Evolutionary conservation across 2,329 filamentous ascomycete genomes (phyloP).

Genomic region (Ascochyta fabae): DNA sequence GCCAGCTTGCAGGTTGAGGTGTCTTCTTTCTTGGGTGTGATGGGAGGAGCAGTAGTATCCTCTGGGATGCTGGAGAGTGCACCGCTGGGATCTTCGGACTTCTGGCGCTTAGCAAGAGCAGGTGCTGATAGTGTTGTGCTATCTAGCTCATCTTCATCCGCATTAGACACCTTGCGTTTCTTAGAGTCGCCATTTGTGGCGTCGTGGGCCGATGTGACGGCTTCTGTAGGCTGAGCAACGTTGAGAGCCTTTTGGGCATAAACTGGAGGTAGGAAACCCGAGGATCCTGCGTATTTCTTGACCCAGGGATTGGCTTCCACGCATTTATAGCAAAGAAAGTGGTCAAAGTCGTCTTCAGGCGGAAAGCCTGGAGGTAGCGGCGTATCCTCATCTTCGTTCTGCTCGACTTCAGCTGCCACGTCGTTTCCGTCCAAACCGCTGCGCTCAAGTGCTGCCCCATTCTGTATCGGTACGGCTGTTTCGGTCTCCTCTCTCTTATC

Average conservation of each 20-base stretch:
- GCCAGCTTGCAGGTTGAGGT: constrained; percentile 64
- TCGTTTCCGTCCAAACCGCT: constrained; percentile 44
- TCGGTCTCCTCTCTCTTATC: constrained; percentile 11
- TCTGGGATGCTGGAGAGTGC: constrained; percentile 47
- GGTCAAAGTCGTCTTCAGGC: constrained; percentile 84
- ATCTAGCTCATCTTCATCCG: constrained; percentile 38
- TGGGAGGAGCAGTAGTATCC: constrained; percentile 29
- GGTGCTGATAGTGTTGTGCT: constrained; percentile 25
- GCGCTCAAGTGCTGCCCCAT: constrained; percentile 24
- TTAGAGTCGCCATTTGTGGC: constrained; percentile 34
- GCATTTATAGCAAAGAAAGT: constrained; percentile 94
- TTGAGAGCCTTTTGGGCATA: constrained; percentile 53
- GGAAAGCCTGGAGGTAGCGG: constrained; percentile 87
- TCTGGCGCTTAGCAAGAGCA: constrained; percentile 42
- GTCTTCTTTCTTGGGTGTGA: constrained; percentile 34
- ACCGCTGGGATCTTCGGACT: constrained; percentile 40
- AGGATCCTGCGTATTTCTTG: constrained; percentile 80
- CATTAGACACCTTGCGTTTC: constrained; percentile 57
- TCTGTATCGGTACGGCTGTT: constrained; percentile 26
- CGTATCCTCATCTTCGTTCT: constrained; percentile 60
- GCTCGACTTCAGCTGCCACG: constrained; percentile 59
- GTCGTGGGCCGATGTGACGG: constrained; percentile 17
- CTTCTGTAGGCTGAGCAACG: constrained; percentile 12
- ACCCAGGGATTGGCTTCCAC: constrained; percentile 89
- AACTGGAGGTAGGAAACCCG: constrained; percentile 80